These are phyloP conservation scores for Lecanicillium sp. DNA, from an alignment of 2,329 filamentous ascomycete species.

Conservation along the genomic window DNA sequence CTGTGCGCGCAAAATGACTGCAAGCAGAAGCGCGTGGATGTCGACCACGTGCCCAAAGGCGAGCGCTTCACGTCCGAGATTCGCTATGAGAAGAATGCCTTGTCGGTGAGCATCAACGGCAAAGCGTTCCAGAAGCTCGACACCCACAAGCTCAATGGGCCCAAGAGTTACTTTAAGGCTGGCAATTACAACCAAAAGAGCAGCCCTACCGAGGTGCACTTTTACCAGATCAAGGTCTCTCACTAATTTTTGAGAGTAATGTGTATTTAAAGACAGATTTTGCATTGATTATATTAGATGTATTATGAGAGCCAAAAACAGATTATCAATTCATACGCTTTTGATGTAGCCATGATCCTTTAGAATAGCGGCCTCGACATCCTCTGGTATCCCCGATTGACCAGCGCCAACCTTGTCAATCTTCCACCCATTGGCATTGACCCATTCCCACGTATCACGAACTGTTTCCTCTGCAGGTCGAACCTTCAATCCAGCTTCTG, in stretches of 20 bases:
- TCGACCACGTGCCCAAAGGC: slow-evolving; percentile 28
- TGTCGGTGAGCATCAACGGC: slow-evolving; percentile 28
- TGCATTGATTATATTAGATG: too few species aligned
- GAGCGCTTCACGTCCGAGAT: slow-evolving; percentile 32
- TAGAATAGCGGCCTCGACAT: slow-evolving; percentile 2
- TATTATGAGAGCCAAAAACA: too few species aligned
- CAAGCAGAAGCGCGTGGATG: slow-evolving; percentile 23
- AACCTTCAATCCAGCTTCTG: slow-evolving; percentile 3
- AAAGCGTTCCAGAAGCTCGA: slow-evolving; percentile 19
- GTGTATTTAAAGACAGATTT: too few species aligned
- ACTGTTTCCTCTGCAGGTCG: slow-evolving; percentile 10
- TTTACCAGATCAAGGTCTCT: slow-evolving; percentile 18
- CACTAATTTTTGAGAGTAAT: too few species aligned
- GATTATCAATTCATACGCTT: not conserved
- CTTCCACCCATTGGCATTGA: slow-evolving; percentile 5
- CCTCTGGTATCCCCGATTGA: slow-evolving; percentile 1
- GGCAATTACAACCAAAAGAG: slow-evolving; percentile 33
- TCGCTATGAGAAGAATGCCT: slow-evolving; percentile 27
- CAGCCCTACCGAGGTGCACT: slow-evolving; percentile 21
- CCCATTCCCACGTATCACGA: slow-evolving; percentile 14
- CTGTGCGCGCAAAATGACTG: slow-evolving; percentile 25
- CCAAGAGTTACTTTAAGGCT: slow-evolving; percentile 32
- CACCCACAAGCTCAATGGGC: slow-evolving; percentile 24
- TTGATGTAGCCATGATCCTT: not conserved
- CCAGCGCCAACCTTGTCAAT: slow-evolving; percentile 6